Base-by-base conservation (phyloP, 345 rosid genomes). In the Lagerstroemia speciosa region DNA sequence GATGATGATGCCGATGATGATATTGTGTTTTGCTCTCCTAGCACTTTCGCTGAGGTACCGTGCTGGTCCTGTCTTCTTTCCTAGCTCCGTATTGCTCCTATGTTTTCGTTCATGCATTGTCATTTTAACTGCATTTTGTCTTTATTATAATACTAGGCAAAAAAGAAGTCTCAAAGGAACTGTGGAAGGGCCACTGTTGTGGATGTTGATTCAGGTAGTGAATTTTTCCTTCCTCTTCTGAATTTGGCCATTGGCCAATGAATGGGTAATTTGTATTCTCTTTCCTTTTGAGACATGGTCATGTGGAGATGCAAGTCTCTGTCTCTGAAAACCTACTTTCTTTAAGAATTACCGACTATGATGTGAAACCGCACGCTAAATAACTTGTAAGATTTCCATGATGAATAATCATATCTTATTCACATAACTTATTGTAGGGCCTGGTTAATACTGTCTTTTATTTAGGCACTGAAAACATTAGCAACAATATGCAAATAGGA, bases 171-270 rank as follows among this genome's bases (percentile, higher is more conserved):
- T 22, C 80, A 73, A 66, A 76, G 91, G 77, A 74, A 79, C 60
- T 78, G 70, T 6, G 77, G 79, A 70, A 76, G 81, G 69, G 46
- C 75, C 19, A 36, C 69, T 33, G 57, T 89, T 3, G 86, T 86
- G 68, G 95, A 86, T 82, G 78, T 88, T 46, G 98, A 89, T 40
- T 79, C 93, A 69, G 97, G 99, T 91, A 74, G 70, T 62, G 29
- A 27, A 34, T 20, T 12, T 48, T 31, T 30, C 14, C 33, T 27
- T 58, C n/a, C n/a, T n/a, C 7, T 30, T 58, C 34, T 58, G 63
- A 29, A 34, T 58, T 27, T 16, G 20, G 63, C 34, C 29, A 58
- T 58, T 58, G 32, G 34, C 34, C 46, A 36, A 33, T 38, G 30
- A 8, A 38, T 16, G 9, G 41, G 26, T 22, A 48, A 22, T 48